phyloP scores from a whole-genome alignment of 139 green algal genomes.

The Volvox africanus region DNA sequence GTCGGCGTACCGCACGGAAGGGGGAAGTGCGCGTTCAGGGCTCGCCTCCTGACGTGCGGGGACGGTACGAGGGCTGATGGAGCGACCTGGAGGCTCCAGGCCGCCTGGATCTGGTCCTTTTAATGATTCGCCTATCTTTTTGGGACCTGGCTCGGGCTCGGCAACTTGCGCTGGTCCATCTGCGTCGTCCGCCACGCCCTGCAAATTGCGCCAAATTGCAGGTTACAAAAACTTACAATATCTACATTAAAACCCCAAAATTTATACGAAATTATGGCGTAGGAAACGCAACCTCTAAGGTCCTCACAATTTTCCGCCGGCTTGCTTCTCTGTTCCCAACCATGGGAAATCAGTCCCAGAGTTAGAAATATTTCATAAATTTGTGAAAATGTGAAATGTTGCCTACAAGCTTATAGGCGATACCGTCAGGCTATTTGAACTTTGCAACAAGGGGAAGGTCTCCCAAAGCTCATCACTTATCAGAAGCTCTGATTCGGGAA shows the following conservation, averaged over 20 bases:
- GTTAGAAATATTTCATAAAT: background rate
- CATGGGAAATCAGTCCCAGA: background rate
- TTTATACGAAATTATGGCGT: background rate
- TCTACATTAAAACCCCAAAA: too few relatives aligned
- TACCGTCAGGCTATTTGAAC: too few relatives aligned
- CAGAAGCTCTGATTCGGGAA: too few relatives aligned
- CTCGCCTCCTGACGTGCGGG: background rate
- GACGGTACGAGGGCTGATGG: background rate
- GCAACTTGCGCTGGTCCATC: background rate
- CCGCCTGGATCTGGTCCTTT: background rate
- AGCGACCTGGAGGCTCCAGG: background rate
- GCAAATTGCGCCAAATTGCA: background rate
- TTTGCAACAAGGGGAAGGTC: too few relatives aligned
- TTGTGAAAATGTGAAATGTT: too few relatives aligned
- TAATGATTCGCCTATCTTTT: background rate
- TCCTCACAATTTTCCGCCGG: background rate
- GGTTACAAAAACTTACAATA: background rate
- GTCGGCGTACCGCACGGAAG: slow-evolving; percentile 4
- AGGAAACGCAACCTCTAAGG: background rate
- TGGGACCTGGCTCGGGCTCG: background rate
- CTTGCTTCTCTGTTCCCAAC: background rate
- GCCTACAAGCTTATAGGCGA: too few relatives aligned
- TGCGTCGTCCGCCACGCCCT: background rate
- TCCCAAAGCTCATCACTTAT: too few relatives aligned
- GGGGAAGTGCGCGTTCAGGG: background rate